These are phyloP conservation scores for Aspergillus piperis DNA, from an alignment of 2,329 filamentous ascomycete genomes.

Conservation along the genomic window DNA sequence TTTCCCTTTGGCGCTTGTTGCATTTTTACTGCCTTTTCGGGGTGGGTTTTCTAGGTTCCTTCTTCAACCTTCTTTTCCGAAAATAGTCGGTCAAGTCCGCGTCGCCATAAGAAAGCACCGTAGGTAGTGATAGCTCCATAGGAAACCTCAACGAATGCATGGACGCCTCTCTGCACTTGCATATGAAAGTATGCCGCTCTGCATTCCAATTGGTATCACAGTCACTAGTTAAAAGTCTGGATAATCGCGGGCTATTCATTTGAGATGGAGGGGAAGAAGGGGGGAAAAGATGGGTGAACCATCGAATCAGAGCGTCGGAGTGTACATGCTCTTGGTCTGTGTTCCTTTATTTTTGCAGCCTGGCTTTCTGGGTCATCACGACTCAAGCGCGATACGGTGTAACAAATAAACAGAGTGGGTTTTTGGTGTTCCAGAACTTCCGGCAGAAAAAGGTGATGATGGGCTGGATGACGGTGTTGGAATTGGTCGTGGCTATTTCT, in stretches of 20 bases:
- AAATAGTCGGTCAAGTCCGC: slow-evolving; percentile 5
- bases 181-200: neutral
- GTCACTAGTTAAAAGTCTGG: neutral
- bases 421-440: slow-evolving; percentile 18
- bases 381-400: slow-evolving; percentile 10
- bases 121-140: neutral
- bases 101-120: neutral
- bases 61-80: slow-evolving; percentile 14
- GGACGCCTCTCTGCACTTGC: slow-evolving; percentile 1
- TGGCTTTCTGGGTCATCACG: slow-evolving; percentile 12
- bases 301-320: neutral
- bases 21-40: neutral
- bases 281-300: neutral
- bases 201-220: neutral
- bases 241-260: neutral
- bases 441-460: slow-evolving; percentile 5
- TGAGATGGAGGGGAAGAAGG: neutral
- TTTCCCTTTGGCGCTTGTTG: neutral
- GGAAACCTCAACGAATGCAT: neutral
- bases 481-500: slow-evolving; percentile 1
- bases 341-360: slow-evolving; percentile 6
- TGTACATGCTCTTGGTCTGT: neutral
- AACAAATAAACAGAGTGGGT: slow-evolving; percentile 14
- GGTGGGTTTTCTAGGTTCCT: slow-evolving; percentile 6
- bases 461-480: too few species aligned